phyloP scores from a whole-genome alignment of 306 rosid genomes.

The Gleditsia sinensis region DNA sequence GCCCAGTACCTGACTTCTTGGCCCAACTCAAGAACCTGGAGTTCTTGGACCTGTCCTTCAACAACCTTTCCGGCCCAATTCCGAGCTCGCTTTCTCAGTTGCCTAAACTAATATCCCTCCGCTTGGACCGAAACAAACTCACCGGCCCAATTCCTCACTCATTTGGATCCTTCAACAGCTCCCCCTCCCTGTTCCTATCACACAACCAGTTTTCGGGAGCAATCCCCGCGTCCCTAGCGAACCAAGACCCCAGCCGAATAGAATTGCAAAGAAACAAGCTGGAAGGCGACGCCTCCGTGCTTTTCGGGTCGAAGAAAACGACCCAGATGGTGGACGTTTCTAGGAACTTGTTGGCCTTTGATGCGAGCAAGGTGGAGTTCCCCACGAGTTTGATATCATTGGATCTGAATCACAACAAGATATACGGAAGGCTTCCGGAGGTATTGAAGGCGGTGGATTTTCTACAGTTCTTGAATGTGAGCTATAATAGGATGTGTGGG shows the following conservation, averaged over 20 bases:
- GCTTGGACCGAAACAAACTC: slow-evolving; percentile 53
- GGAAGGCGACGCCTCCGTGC: slow-evolving; percentile 63
- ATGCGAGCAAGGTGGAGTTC: slow-evolving; percentile 49
- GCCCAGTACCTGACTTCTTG: slow-evolving; percentile 65
- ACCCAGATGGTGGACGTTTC: slow-evolving; percentile 49
- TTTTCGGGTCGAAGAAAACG: slow-evolving; percentile 57
- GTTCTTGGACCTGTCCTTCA: slow-evolving; percentile 52
- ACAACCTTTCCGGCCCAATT: slow-evolving; percentile 55
- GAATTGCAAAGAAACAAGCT: slow-evolving; percentile 72
- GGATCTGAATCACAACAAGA: slow-evolving; percentile 66
- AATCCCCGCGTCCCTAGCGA: slow-evolving; percentile 55
- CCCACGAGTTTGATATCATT: slow-evolving; percentile 46
- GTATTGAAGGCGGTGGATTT: slow-evolving; percentile 43
- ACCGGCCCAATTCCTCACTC: slow-evolving; percentile 52
- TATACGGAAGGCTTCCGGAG: slow-evolving; percentile 53
- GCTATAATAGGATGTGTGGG: slow-evolving; percentile 72
- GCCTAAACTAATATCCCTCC: slow-evolving; percentile 31
- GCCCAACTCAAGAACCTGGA: slow-evolving; percentile 53
- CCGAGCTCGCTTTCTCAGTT: slow-evolving; percentile 65
- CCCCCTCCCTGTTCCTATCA: slow-evolving; percentile 39
- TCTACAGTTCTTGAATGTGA: slow-evolving; percentile 58
- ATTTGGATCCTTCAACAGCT: slow-evolving; percentile 42
- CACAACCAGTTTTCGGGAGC: slow-evolving; percentile 57
- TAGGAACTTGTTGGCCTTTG: slow-evolving; percentile 58
- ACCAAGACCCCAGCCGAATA: slow-evolving; percentile 28